Percentiles rank a stretch among this genome's conserved stretches.
These are phyloP conservation scores for Rosa rugosa DNA, from an alignment of 306 rosid genomes.

Conservation along the genomic window DNA sequence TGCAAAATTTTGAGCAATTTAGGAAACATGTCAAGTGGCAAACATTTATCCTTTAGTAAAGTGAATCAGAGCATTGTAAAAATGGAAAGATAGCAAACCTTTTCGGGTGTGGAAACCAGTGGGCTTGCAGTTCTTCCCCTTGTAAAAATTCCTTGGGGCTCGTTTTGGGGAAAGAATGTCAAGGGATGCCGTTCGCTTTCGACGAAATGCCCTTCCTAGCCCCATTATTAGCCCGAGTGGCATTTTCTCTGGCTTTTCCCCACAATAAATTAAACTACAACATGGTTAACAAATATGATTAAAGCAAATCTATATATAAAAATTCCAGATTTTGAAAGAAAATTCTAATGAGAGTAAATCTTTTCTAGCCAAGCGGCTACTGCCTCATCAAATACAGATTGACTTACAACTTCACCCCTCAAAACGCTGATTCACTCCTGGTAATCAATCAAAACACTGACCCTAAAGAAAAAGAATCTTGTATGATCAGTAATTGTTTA, in stretches of 20 bases:
- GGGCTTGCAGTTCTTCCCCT: constrained; percentile 89
- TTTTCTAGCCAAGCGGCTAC: not conserved
- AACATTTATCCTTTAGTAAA: not conserved
- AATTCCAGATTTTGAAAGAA: not conserved
- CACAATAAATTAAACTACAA: not conserved
- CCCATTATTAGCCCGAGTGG: constrained; percentile 43
- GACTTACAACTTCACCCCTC: not conserved
- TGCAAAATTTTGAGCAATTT: constrained; percentile 12
- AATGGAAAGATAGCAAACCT: constrained; percentile 36
- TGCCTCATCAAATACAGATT: not conserved
- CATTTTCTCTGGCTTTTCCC: constrained; percentile 21
- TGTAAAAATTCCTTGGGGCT: constrained; percentile 77
- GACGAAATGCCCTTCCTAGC: constrained; percentile 35
- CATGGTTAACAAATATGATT: not conserved
- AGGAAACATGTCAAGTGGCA: not conserved
- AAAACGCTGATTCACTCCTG: not conserved
- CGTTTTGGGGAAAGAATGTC: constrained; percentile 75
- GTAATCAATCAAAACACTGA: not conserved
- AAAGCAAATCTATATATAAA: not conserved
- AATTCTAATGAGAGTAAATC: not conserved
- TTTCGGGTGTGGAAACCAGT: constrained; percentile 88
- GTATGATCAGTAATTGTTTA: not conserved
- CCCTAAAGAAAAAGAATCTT: not conserved
- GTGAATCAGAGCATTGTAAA: not conserved
- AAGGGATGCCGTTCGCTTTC: constrained; percentile 44